Percentiles rank a stretch among this genome's conserved stretches.
phyloP scores from a whole-genome alignment of 805 yeast species.

The Lipomyces sp. region DNA sequence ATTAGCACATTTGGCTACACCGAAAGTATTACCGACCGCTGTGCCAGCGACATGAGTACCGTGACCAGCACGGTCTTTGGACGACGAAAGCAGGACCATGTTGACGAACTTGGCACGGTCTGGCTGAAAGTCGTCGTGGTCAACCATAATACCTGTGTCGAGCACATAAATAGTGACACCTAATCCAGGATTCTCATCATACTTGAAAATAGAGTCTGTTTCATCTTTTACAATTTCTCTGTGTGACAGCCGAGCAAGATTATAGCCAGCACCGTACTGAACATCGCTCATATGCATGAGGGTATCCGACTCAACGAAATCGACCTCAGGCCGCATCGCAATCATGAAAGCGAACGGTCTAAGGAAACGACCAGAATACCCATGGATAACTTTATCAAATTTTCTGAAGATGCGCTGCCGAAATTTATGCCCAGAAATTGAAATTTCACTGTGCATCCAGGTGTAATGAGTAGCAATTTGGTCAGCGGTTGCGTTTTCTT shows the following conservation, averaged over 20 bases:
- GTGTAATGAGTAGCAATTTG: constrained; percentile 19
- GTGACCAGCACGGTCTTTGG: constrained; percentile 81
- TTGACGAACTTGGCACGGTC: constrained; percentile 63
- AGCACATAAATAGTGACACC: constrained; percentile 65
- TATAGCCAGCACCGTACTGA: constrained; percentile 27
- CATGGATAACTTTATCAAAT: constrained; percentile 16
- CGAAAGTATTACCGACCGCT: constrained; percentile 76
- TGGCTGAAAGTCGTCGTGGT: constrained; percentile 59
- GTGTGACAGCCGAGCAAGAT: constrained; percentile 30
- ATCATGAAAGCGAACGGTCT: constrained; percentile 16
- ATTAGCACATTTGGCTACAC: constrained; percentile 81
- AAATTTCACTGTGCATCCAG: constrained; percentile 45
- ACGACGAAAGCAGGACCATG: constrained; percentile 41
- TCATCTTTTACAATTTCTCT: constrained; percentile 17
- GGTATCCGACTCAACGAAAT: constrained; percentile 22
- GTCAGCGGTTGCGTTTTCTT: constrained; percentile 2
- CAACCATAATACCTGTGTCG: constrained; percentile 83
- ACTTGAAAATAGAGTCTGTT: constrained; percentile 10
- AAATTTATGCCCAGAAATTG: constrained; percentile 6
- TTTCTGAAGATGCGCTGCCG: constrained; percentile 14
- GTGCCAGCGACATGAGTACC: constrained; percentile 99
- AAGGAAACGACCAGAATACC: constrained; percentile 29
- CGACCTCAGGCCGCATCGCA: constrained; percentile 34
- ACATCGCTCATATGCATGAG: constrained; percentile 16
- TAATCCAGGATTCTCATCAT: constrained; percentile 29